A percentile compares a stretch with the other conserved stretches of the same genome.
Evolutionary conservation across 2,329 filamentous ascomycete species (phyloP).

Genomic region (Pestalotiopsis sp.): DNA sequence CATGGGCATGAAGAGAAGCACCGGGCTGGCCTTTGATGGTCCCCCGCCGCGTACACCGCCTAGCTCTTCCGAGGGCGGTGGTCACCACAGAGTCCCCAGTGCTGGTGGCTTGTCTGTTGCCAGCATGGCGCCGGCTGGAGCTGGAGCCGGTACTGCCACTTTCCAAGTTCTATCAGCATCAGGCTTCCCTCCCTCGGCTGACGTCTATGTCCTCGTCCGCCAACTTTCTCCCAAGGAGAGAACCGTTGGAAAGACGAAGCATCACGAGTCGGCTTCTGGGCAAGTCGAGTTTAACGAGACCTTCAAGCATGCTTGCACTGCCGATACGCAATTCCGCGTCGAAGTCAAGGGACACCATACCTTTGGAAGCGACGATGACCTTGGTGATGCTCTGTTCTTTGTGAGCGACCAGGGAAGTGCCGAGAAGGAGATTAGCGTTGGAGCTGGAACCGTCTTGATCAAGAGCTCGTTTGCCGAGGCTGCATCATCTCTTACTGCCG

Average conservation of each 20-base stretch:
- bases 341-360: conserved; percentile 83
- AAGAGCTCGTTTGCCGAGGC: conserved; percentile 72
- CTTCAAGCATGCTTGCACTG: conserved; percentile 76
- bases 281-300: conserved; percentile 74
- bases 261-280: conserved; percentile 73
- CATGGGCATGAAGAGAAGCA: conserved; percentile 44
- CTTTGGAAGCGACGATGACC: conserved; percentile 79
- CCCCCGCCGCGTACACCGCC: conserved; percentile 33
- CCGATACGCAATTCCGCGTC: conserved; percentile 85
- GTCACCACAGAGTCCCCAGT: conserved; percentile 59
- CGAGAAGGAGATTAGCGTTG: conserved; percentile 76
- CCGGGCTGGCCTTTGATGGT: conserved; percentile 36
- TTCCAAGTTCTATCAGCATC: conserved; percentile 80
- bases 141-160: conserved; percentile 73
- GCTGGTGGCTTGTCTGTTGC: conserved; percentile 68
- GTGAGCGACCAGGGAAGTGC: conserved; percentile 77
- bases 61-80: conserved; percentile 35
- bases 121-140: conserved; percentile 62
- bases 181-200: conserved; percentile 75
- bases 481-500: conserved; percentile 26
- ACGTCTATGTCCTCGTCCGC: conserved; percentile 77
- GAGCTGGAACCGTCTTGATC: conserved; percentile 71
- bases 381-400: conserved; percentile 88
- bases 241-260: conserved; percentile 88
- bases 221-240: conserved; percentile 72